phyloP scores from a whole-genome alignment of 345 rosid genomes.

The Syzygium grande region DNA sequence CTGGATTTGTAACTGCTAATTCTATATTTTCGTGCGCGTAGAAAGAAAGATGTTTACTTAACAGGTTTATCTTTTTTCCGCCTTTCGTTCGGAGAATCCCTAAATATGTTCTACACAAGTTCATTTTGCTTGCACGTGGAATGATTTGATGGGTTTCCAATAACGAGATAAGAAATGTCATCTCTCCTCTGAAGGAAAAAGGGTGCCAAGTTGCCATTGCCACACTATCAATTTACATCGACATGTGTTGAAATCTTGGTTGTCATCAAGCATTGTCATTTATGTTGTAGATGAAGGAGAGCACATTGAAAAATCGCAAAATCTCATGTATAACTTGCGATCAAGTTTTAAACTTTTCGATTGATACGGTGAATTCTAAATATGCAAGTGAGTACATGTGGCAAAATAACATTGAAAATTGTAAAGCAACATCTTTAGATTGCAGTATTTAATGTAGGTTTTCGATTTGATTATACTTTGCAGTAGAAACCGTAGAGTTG shows the following conservation, averaged over 20 bases:
- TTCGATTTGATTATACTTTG: not conserved
- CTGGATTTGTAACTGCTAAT: not conserved
- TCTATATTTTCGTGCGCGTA: not conserved
- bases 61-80: not conserved
- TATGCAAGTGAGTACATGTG: not conserved
- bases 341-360: not conserved
- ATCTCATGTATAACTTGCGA: accelerated
- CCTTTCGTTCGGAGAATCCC: not conserved
- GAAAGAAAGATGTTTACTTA: not conserved
- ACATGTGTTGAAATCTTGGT: not conserved
- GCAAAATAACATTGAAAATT: not conserved
- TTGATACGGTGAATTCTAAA: not conserved
- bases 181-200: no score
- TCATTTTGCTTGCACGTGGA: no score
- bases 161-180: no score
- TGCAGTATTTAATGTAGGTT: not conserved
- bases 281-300: not conserved
- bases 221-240: not conserved
- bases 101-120: not conserved
- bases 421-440: not conserved
- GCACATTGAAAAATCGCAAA: not conserved
- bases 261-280: not conserved
- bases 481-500: accelerated
- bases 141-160: no score
- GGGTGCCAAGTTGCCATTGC: not conserved